These are phyloP conservation scores for Saturnispora bothae DNA, from an alignment of 805 yeast species.

Conservation along the genomic window DNA sequence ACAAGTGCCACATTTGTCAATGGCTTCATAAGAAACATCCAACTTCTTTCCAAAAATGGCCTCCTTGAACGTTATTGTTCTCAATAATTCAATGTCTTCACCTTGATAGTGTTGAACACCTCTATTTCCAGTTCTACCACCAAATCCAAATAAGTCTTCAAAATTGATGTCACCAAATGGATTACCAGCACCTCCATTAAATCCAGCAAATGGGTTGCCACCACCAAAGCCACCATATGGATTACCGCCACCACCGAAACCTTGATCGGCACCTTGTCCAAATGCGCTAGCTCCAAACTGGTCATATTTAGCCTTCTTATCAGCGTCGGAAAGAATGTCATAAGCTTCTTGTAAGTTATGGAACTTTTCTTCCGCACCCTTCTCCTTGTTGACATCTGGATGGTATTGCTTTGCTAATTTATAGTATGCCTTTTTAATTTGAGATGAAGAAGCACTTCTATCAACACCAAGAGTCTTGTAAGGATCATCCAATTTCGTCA, in stretches of 20 bases:
- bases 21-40: slow-evolving; percentile 57
- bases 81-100: slow-evolving; percentile 73
- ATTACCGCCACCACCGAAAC: slow-evolving; percentile 40
- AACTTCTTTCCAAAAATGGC: slow-evolving; percentile 71
- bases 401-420: slow-evolving; percentile 88
- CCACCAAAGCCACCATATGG: slow-evolving; percentile 35
- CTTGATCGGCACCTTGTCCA: slow-evolving; percentile 47
- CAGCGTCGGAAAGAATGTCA: slow-evolving; percentile 78
- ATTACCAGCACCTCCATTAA: slow-evolving; percentile 31
- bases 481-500: slow-evolving; percentile 49
- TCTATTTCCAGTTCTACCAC: slow-evolving; percentile 29
- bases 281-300: slow-evolving; percentile 86
- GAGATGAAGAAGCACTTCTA: slow-evolving; percentile 59
- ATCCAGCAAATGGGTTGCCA: slow-evolving; percentile 30
- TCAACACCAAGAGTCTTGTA: slow-evolving; percentile 75
- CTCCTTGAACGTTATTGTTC: slow-evolving; percentile 71
- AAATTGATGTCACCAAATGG: slow-evolving; percentile 35
- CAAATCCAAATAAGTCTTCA: slow-evolving; percentile 28
- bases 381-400: slow-evolving; percentile 93
- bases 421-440: slow-evolving; percentile 90
- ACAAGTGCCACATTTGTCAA: slow-evolving; percentile 73
- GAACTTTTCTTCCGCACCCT: slow-evolving; percentile 77
- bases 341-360: slow-evolving; percentile 92
- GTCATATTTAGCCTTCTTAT: slow-evolving; percentile 81
- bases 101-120: slow-evolving; percentile 75